Evolutionary conservation across 2,329 filamentous ascomycete genomes (phyloP).

Genomic region (Rutstroemia sp.): DNA sequence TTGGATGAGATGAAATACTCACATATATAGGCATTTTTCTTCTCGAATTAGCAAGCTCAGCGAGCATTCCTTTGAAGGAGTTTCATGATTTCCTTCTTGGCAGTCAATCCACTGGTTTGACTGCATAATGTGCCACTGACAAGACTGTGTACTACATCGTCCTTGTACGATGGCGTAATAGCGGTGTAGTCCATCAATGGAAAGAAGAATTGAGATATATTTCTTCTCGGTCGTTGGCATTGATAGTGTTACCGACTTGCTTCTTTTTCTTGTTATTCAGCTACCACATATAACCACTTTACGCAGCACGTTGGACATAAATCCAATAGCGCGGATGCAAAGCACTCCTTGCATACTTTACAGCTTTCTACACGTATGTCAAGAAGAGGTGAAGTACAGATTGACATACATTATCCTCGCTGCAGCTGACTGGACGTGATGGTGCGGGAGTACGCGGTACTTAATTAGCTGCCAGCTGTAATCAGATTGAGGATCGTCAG

Average conservation of each 20-base stretch:
- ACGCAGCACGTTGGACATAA: no score
- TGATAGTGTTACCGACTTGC: background rate
- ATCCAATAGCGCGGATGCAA: no score
- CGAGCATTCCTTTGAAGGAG: background rate
- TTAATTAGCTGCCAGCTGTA: no score
- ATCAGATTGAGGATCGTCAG: no score
- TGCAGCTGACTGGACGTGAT: no score
- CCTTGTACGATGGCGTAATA: background rate
- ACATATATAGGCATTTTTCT: background rate
- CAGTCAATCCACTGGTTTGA: background rate
- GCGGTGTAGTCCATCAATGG: background rate
- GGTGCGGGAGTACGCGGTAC: no score
- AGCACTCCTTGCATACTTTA: no score
- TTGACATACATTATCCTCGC: no score
- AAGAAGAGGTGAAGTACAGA: no score
- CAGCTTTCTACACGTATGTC: no score
- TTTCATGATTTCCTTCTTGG: background rate
- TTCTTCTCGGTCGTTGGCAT: background rate
- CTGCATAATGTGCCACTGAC: background rate
- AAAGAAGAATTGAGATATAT: background rate
- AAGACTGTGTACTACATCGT: background rate
- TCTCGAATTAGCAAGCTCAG: background rate
- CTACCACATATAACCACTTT: no score
- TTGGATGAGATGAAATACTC: background rate
- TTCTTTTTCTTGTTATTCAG: no score